These are phyloP conservation scores for Nemophila menziesii DNA, from an alignment of 257 asterid genomes.

Conservation along the genomic window DNA sequence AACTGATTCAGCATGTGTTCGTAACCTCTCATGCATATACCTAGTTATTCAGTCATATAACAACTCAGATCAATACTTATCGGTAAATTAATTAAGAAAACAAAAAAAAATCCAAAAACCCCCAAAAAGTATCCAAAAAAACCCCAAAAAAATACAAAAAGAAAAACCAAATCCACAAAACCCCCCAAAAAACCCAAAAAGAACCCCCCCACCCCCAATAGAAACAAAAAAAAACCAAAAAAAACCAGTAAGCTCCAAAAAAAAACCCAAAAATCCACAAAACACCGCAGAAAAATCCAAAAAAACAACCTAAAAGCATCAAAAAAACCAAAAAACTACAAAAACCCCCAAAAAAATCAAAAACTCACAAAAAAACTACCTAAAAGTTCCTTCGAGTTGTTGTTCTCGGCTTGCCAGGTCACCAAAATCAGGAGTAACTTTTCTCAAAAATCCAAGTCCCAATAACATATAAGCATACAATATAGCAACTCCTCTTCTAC, in stretches of 20 bases:
- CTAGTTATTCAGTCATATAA: constrained; percentile 26
- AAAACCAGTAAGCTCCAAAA: no score
- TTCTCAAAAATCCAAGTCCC: constrained; percentile 90
- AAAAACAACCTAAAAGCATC: constrained; percentile 91
- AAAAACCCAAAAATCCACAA: constrained; percentile 4
- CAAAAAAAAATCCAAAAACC: constrained; percentile 5
- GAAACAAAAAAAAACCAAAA: no score
- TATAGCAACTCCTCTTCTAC: constrained; percentile 82
- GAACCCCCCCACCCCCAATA: constrained; percentile 4
- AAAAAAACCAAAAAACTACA: no score
- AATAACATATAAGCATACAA: constrained; percentile 92
- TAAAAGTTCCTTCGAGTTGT: constrained; percentile 94
- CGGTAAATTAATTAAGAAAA: constrained; percentile 9
- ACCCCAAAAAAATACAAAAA: constrained; percentile 90
- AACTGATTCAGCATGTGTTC: constrained; percentile 99
- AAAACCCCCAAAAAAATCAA: constrained; percentile 10
- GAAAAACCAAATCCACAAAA: constrained; percentile 7
- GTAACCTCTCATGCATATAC: constrained; percentile 98
- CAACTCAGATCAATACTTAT: constrained; percentile 7
- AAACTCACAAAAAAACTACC: no score
- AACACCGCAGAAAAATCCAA: constrained; percentile 16
- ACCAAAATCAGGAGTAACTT: constrained; percentile 91
- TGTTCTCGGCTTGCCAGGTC: constrained; percentile 80
- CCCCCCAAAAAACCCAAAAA: constrained; percentile 10
- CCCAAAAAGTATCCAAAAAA: constrained; percentile 13